phyloP scores from a whole-genome alignment of 2,329 filamentous ascomycete genomes.

The Fusarium sp. region DNA sequence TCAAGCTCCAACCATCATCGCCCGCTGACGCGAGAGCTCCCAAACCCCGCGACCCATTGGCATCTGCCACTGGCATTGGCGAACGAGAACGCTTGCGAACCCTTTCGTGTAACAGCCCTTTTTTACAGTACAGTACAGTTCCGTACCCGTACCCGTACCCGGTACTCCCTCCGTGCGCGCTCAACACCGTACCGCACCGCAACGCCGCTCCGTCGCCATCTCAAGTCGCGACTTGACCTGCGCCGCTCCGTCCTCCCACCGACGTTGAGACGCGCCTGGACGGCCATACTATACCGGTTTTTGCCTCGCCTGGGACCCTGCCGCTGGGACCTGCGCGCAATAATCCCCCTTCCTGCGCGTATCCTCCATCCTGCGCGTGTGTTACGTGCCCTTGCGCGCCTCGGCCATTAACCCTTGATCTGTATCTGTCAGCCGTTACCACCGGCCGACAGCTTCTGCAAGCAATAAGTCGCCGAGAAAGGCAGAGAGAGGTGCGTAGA shows the following conservation, averaged over 20 bases:
- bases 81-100: constrained; percentile 42
- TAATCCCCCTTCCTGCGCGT: constrained; percentile 33
- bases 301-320: constrained; percentile 17
- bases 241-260: constrained; percentile 41
- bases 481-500: constrained; percentile 8
- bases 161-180: constrained; percentile 32
- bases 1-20: neutral
- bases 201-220: constrained; percentile 22
- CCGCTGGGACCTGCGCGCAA: constrained; percentile 26
- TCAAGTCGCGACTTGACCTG: constrained; percentile 32
- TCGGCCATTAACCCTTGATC: constrained; percentile 29
- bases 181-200: constrained; percentile 9
- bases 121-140: constrained; percentile 18
- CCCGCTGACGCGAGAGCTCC: constrained; percentile 44
- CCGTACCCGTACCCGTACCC: constrained; percentile 23
- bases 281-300: constrained; percentile 13
- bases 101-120: constrained; percentile 41
- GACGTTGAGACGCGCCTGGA: constrained; percentile 34
- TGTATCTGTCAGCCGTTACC: constrained; percentile 27
- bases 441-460: constrained; percentile 24
- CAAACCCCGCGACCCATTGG: constrained; percentile 32
- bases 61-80: constrained; percentile 39
- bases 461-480: constrained; percentile 5
- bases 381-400: constrained; percentile 29
- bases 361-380: constrained; percentile 37